These are phyloP conservation scores for Scheffersomyces lignosus DNA, from an alignment of 805 yeast species.

Conservation along the genomic window DNA sequence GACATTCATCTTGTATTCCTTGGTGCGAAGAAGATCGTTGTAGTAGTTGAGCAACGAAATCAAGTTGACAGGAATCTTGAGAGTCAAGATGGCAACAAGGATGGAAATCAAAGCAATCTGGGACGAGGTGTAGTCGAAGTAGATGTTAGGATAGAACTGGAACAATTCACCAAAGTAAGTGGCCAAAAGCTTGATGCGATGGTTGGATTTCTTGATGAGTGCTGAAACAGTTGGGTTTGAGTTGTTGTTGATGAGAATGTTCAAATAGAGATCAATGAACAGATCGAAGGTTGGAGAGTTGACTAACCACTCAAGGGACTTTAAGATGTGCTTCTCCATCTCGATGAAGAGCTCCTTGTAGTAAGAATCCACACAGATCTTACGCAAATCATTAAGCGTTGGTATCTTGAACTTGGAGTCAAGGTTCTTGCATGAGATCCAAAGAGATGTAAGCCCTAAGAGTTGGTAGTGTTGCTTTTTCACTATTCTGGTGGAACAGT, in stretches of 20 bases:
- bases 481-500: constrained; percentile 45
- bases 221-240: constrained; percentile 13
- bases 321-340: constrained; percentile 68
- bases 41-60: constrained; percentile 18
- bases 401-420: constrained; percentile 62
- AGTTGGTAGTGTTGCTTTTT: constrained; percentile 47
- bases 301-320: constrained; percentile 63
- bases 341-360: constrained; percentile 57
- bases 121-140: constrained; percentile 57
- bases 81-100: constrained; percentile 36
- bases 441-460: constrained; percentile 43
- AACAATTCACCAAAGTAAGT: constrained; percentile 65
- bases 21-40: constrained; percentile 15
- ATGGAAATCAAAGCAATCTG: constrained; percentile 48
- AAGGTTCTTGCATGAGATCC: constrained; percentile 47
- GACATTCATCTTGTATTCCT: constrained; percentile 23
- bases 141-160: constrained; percentile 59
- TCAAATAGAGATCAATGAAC: constrained; percentile 58
- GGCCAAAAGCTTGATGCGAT: constrained; percentile 50
- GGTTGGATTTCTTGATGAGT: constrained; percentile 10
- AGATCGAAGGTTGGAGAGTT: constrained; percentile 63
- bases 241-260: constrained; percentile 26
- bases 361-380: constrained; percentile 59
- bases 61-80: constrained; percentile 31
- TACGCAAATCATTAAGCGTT: constrained; percentile 49